Base-by-base conservation (phyloP, 1,284 basidiomycete species). In the Ceratobasidium sp. region DNA sequence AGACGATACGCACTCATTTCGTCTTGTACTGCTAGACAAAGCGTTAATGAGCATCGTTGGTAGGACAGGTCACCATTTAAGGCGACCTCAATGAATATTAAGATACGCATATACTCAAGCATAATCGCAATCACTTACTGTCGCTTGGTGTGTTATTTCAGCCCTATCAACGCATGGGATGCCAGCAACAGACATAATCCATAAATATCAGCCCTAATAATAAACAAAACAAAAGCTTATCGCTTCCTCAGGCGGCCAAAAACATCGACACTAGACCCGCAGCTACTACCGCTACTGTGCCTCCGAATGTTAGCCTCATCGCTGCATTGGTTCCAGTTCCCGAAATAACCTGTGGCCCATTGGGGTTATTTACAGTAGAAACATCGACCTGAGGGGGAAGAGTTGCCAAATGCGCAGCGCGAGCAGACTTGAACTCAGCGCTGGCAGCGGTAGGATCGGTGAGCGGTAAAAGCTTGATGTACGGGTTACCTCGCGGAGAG, bases 381-480 rank as follows among this genome's bases (percentile, higher is more conserved):
- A 67, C 65, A 33, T 71, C 61, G 3, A 67, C 10, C 26, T 67
- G 65, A 13, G 50, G 71, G 2, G 71, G 61, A 52, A 74, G 71
- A 10, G 61, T 50, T 2, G 46, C 61, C 20, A 74, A 52, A 13
- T 65, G 48, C 20, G 71, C 46, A 28, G 61, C 61, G 15, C 71
- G 61, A 5, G 71, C 59, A 12, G 46, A 38, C 56, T 64, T 44
- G 61, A 74, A 74, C 13, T 74, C 71, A 15, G 46, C 28, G 26
- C 71, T 74, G 6, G 59, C 71, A 28, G 42, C 44, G n/a, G 44
- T 33, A 42, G 71, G 59, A 20, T 65, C 46, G n/a, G 71, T 74
- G 59, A 74, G 71, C 20, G 71, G 59, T 5, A 74, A 17, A 15
- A 74, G 59, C 28, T 74, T 74, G 26, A 74, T 64, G 50, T 64